Conservation (phyloP, 2,329 filamentous ascomycete genomes). For the Sporothrix globosa region DNA sequence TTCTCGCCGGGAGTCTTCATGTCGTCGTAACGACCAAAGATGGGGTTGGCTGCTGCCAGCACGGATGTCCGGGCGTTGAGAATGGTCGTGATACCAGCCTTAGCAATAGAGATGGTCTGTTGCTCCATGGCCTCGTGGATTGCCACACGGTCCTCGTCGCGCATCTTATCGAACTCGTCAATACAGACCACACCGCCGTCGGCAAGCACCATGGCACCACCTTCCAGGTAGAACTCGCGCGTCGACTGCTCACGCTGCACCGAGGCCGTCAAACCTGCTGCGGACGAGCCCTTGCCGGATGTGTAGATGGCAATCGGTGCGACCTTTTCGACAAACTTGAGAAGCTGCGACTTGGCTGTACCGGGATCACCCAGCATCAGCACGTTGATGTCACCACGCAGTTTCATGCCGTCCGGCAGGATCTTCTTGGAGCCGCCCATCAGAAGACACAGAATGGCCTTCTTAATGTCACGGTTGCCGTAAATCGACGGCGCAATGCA, state of each 20-base stretch:
- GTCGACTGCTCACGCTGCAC: conserved; percentile 92
- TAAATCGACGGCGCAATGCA: conserved; percentile 98
- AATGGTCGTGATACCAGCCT: conserved; percentile 97
- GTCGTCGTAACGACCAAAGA: conserved; percentile 97
- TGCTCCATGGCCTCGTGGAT: conserved; percentile 99
- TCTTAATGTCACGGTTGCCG: conserved; percentile 94
- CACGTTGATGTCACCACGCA: conserved; percentile 97
- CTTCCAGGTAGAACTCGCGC: conserved; percentile 95
- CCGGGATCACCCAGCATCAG: conserved; percentile 94
- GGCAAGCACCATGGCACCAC: conserved; percentile 96
- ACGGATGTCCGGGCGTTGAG: conserved; percentile 95
- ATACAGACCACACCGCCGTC: conserved; percentile 98
- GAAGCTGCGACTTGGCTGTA: conserved; percentile 94
- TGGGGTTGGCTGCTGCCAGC: conserved; percentile 91
- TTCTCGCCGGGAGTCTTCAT: conserved; percentile 97
- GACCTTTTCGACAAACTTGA: conserved; percentile 97
- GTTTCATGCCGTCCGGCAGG: conserved; percentile 93
- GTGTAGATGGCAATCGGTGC: conserved; percentile 98
- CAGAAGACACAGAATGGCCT: conserved; percentile 89
- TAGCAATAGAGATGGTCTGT: conserved; percentile 98
- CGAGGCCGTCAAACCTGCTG: conserved; percentile 94
- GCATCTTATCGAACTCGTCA: conserved; percentile 99
- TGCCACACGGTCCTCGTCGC: conserved; percentile 94
- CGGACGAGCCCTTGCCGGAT: conserved; percentile 95
- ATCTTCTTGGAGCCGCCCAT: conserved; percentile 98